These are phyloP conservation scores for Aspergillus wentii DNA, from an alignment of 495 filamentous ascomycete species.

Conservation along the genomic window DNA sequence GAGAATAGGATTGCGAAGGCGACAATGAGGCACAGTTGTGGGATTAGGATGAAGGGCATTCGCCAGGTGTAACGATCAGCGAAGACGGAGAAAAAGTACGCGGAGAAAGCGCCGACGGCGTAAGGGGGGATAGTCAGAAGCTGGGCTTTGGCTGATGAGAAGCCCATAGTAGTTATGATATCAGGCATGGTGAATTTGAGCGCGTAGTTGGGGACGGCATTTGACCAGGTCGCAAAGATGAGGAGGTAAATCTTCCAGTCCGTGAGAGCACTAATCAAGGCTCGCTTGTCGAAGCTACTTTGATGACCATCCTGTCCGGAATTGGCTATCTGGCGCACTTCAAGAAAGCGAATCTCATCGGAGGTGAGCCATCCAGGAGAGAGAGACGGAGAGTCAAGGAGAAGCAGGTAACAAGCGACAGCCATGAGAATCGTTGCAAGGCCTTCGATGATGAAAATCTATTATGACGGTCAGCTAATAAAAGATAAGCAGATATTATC, in stretches of 20 bases:
- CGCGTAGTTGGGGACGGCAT: slow-evolving; percentile 42
- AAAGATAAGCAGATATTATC: too few species aligned
- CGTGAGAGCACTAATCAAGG: slow-evolving; percentile 5
- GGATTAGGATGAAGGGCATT: slow-evolving; percentile 20
- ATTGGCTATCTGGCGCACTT: slow-evolving; percentile 8
- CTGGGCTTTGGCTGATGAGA: slow-evolving; percentile 31
- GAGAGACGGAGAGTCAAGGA: slow-evolving; percentile 12
- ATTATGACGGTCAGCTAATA: too few species aligned
- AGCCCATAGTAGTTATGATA: slow-evolving; percentile 43
- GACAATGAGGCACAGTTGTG: slow-evolving; percentile 9
- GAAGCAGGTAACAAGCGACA: slow-evolving; percentile 11
- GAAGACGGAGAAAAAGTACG: slow-evolving; percentile 12
- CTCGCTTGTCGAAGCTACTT: slow-evolving; percentile 2
- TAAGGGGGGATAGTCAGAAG: slow-evolving; percentile 28
- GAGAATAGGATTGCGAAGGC: slow-evolving; percentile 14
- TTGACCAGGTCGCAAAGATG: slow-evolving; percentile 35
- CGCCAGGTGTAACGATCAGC: slow-evolving; percentile 20
- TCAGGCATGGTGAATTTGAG: slow-evolving; percentile 50
- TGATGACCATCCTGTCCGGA: slow-evolving; percentile 4
- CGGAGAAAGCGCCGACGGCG: slow-evolving; percentile 12
- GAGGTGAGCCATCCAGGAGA: slow-evolving; percentile 13
- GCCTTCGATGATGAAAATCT: slow-evolving; percentile 66
- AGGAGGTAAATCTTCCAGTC: slow-evolving; percentile 18
- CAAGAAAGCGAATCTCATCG: slow-evolving; percentile 15
- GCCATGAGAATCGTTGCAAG: slow-evolving; percentile 40